Conservation (phyloP, 2,329 filamentous ascomycete species). For the Gyromitra esculenta region DNA sequence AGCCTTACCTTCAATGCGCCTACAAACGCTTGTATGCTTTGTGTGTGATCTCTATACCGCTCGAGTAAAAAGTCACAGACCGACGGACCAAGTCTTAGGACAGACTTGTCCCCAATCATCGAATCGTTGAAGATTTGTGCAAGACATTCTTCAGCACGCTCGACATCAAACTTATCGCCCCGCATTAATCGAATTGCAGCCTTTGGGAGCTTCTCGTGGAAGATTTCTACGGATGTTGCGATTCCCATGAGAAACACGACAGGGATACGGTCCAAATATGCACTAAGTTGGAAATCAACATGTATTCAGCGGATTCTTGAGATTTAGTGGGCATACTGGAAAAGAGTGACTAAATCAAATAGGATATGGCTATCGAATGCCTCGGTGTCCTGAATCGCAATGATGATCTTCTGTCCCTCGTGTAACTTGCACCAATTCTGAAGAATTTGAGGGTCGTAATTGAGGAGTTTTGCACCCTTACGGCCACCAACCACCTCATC, state of each 20-base stretch:
- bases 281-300: slow-evolving; percentile 60
- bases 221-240: slow-evolving; percentile 81
- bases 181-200: slow-evolving; percentile 73
- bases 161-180: slow-evolving; percentile 79
- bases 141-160: slow-evolving; percentile 75
- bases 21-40: slow-evolving; percentile 77
- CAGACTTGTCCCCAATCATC: slow-evolving; percentile 68
- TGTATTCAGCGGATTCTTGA: not conserved
- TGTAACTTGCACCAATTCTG: slow-evolving; percentile 66
- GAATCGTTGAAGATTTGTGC: slow-evolving; percentile 76
- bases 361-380: slow-evolving; percentile 79
- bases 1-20: slow-evolving; percentile 72
- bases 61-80: slow-evolving; percentile 73
- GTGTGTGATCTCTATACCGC: slow-evolving; percentile 79
- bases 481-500: slow-evolving; percentile 63
- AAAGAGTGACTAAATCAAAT: slow-evolving; percentile 74
- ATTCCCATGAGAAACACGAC: slow-evolving; percentile 82
- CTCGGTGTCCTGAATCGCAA: slow-evolving; percentile 83
- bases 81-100: slow-evolving; percentile 71
- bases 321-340: slow-evolving; percentile 66
- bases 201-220: slow-evolving; percentile 77
- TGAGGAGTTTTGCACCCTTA: slow-evolving; percentile 73
- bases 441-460: slow-evolving; percentile 80
- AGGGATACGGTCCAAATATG: slow-evolving; percentile 78
- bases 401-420: slow-evolving; percentile 69